Conservation (phyloP, 2,329 filamentous ascomycete genomes). For the Ophidiomyces ophidiicola region DNA sequence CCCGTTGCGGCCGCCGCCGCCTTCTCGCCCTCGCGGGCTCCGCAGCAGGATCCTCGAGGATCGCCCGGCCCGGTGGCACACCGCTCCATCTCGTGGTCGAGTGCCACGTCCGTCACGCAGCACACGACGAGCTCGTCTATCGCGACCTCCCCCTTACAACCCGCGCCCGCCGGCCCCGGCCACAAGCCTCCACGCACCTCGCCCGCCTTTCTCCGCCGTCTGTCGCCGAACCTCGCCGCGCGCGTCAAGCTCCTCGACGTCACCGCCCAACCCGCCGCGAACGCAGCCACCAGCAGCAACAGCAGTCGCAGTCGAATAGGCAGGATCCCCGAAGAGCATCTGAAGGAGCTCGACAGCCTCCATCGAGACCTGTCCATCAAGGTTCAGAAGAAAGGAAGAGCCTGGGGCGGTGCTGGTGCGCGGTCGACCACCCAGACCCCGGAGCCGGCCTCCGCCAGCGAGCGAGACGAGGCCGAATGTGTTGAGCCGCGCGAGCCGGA, state of each 20-base stretch:
- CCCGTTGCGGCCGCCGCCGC: slow-evolving; percentile 4
- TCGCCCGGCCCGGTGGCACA: slow-evolving; percentile 12
- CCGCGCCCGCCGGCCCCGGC: neutral
- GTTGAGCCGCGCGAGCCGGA: neutral
- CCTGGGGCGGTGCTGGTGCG: slow-evolving; percentile 23
- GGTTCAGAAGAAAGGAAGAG: slow-evolving; percentile 27
- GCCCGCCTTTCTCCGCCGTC: slow-evolving; percentile 30
- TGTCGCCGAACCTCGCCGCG: slow-evolving; percentile 33
- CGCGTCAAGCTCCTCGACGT: slow-evolving; percentile 33
- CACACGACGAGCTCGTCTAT: neutral
- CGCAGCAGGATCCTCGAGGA: slow-evolving; percentile 4
- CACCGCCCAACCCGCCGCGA: slow-evolving; percentile 18
- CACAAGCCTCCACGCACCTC: slow-evolving; percentile 15
- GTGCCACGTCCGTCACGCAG: slow-evolving; percentile 4
- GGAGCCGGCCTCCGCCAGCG: slow-evolving; percentile 15
- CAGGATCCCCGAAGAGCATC: slow-evolving; percentile 31
- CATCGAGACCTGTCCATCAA: slow-evolving; percentile 31
- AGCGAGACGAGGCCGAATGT: slow-evolving; percentile 2
- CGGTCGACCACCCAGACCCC: slow-evolving; percentile 2
- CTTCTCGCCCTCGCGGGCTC: neutral
- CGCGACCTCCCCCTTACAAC: neutral
- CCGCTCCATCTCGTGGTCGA: slow-evolving; percentile 14
- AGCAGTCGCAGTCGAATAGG: slow-evolving; percentile 24
- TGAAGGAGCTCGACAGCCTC: slow-evolving; percentile 31
- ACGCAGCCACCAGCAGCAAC: slow-evolving; percentile 16